These are phyloP conservation scores for Aspergillus steynii DNA, from an alignment of 495 filamentous ascomycete species.

Conservation along the genomic window DNA sequence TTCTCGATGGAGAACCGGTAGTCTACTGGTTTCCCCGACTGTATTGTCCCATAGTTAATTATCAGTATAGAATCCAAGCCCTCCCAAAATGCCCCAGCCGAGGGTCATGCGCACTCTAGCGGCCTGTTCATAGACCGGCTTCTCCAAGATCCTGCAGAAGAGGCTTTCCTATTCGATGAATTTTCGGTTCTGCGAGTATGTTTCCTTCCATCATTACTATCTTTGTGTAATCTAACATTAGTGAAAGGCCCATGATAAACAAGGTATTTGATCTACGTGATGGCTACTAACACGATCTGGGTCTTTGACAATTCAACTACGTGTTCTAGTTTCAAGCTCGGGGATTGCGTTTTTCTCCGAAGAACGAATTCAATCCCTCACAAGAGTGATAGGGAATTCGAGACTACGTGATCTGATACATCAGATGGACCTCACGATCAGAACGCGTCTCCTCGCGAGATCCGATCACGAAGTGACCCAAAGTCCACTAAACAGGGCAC, in stretches of 20 bases:
- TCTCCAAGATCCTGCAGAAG: constrained; percentile 4
- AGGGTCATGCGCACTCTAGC: not conserved
- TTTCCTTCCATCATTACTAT: not conserved
- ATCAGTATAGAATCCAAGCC: not conserved
- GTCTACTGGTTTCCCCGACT: not conserved
- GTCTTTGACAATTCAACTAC: not conserved
- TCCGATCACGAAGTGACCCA: constrained; percentile 6
- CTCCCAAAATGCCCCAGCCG: not conserved
- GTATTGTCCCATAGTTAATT: not conserved
- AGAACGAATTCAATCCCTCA: constrained; percentile 7
- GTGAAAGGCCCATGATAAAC: constrained; percentile 1
- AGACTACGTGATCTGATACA: constrained; percentile 6
- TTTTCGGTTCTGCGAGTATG: constrained; percentile 9
- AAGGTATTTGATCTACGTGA: not conserved
- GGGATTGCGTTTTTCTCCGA: constrained; percentile 13
- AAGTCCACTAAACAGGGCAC: not conserved
- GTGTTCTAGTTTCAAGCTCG: constrained; percentile 9
- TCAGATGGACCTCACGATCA: constrained; percentile 9
- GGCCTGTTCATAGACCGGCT: constrained; percentile 12
- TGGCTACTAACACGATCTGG: not conserved
- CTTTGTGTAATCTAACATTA: not conserved
- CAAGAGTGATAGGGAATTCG: constrained; percentile 4
- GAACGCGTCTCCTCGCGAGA: constrained; percentile 5
- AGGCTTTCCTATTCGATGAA: constrained; percentile 10
- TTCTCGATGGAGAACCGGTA: not conserved